Evolutionary conservation across 148 eudicot genomes (phyloP).

Genomic region (Drosera capensis): DNA sequence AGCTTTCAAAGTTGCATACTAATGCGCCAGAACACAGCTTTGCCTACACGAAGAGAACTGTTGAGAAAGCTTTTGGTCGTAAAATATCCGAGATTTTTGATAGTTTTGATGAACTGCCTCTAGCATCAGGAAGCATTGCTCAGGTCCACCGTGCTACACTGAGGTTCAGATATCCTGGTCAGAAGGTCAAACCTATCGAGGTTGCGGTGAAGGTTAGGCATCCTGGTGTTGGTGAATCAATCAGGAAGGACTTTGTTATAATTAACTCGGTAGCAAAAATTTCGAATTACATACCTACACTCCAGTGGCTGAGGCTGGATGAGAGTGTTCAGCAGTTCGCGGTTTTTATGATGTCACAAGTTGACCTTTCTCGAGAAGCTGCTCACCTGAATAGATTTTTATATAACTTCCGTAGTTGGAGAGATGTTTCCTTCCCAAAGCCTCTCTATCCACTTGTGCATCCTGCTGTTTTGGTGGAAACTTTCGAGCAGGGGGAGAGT

Average conservation of each 20-base stretch:
- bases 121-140: conserved; percentile 83
- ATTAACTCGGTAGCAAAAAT: conserved; percentile 51
- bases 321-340: conserved; percentile 84
- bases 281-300: conserved; percentile 42
- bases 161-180: conserved; percentile 49
- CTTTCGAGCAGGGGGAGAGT: conserved; percentile 68
- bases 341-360: conserved; percentile 90
- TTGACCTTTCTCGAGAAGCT: conserved; percentile 89
- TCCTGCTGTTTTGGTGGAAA: conserved; percentile 80
- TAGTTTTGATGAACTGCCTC: conserved; percentile 64
- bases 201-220: conserved; percentile 92
- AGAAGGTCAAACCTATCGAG: conserved; percentile 35
- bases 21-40: conserved; percentile 70
- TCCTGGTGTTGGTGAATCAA: conserved; percentile 79
- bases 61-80: conserved; percentile 69
- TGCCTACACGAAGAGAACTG: conserved; percentile 43
- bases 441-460: conserved; percentile 87
- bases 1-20: conserved; percentile 57
- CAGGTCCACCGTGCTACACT: conserved; percentile 70
- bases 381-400: conserved; percentile 77
- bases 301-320: conserved; percentile 75
- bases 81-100: conserved; percentile 65
- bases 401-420: conserved; percentile 68
- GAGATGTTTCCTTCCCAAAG: conserved; percentile 82
- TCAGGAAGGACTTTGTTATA: conserved; percentile 59